Conservation (phyloP, 169 alveolate species). For the Plasmodium ovale region DNA sequence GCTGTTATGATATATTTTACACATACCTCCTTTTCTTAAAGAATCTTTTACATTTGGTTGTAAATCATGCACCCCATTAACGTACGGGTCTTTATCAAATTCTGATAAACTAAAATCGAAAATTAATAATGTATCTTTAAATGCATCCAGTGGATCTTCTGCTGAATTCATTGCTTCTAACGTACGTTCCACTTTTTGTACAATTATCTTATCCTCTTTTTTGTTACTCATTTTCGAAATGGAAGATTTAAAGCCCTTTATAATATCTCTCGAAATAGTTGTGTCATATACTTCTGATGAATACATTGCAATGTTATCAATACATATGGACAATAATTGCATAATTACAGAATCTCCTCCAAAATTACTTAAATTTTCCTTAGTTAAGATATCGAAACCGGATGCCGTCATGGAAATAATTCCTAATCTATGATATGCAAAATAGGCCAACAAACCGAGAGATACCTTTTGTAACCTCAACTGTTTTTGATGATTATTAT, state of each 20-base stretch:
- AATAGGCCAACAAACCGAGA: conserved; percentile 81
- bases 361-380: conserved; percentile 69
- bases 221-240: conserved; percentile 76
- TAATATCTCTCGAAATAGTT: conserved; percentile 78
- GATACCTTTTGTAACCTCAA: conserved; percentile 82
- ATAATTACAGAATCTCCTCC: conserved; percentile 76
- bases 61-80: conserved; percentile 93
- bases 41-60: conserved; percentile 89
- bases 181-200: conserved; percentile 70
- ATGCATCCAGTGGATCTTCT: conserved; percentile 76
- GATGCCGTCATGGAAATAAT: conserved; percentile 82
- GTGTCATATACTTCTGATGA: conserved; percentile 82
- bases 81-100: conserved; percentile 94
- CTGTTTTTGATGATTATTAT: conserved; percentile 77
- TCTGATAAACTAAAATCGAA: conserved; percentile 89
- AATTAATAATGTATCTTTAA: conserved; percentile 48
- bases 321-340: conserved; percentile 77
- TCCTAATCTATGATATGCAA: conserved; percentile 84
- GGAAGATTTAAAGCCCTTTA: conserved; percentile 77
- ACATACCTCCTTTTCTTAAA: conserved; percentile 90
- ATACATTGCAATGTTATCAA: conserved; percentile 79
- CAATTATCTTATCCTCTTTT: conserved; percentile 79
- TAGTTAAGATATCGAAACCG: conserved; percentile 78
- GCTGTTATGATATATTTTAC: conserved; percentile 82
- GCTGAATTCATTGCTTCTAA: conserved; percentile 77